Base-by-base conservation (phyloP, 2,329 filamentous ascomycete species). In the Saccharata proteae region DNA sequence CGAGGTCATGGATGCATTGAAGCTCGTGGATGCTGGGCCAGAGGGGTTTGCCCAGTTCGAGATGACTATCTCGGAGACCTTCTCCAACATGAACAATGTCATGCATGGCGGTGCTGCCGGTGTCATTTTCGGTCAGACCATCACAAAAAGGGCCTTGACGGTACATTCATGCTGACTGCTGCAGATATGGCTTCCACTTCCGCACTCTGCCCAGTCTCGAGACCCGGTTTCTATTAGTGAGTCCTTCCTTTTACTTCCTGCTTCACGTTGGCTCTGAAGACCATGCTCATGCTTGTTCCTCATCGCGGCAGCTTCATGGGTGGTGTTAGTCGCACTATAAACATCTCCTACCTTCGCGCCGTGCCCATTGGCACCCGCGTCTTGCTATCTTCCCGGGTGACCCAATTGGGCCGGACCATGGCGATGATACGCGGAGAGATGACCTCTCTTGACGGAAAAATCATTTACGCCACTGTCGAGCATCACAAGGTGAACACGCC, bases 401-500 rank as follows among this genome's bases (percentile, higher is more conserved):
- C 58, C 18, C 58, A 63, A 27, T 54, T 59, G 11, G 66, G 65
- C 8, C 57, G 55, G 38, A 65, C 62, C 12, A 69, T 68, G 64
- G 62, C 65, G 5, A 56, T 68, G 51, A 62, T 69, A 23, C 52
- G 58, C 6, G 65, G 62, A 3, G 53, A 52, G 23, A 69, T 71
- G 60, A 61, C 54, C 4, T 64, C 57, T 30, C 43, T 58, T 11
- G 64, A 70, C 42, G 61, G 63, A 0, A 62, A 58, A 39, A 55
- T 47, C 0, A 52, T 59, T 5, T 69, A 64, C 40, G 64, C 59
- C 31, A 66, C 64, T 1, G 63, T 54, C 20, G 65, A 69, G 43
- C 64, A 69, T 38, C 65, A 69, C 44, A 69, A 69, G 38, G 63
- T 68, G 8, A 55, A 58, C 30, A 47, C 59, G 4, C 56, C 61